Evolutionary conservation across 768 basidiomycete genomes (phyloP).

Genomic region (Butyriboletus loyo): DNA sequence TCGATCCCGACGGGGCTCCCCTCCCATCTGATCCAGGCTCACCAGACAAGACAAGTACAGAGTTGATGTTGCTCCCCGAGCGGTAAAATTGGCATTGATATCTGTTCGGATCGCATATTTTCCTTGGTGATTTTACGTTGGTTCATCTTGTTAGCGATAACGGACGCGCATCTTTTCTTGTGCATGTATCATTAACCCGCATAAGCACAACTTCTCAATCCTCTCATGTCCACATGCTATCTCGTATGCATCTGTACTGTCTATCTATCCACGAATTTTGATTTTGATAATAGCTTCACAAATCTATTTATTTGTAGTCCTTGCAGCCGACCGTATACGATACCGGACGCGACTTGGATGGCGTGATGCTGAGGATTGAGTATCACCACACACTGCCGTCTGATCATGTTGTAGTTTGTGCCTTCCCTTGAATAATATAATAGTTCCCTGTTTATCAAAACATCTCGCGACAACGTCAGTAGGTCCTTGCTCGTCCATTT

Average conservation of each 20-base stretch:
- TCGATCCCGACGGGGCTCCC: conserved; percentile 46
- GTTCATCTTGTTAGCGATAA: conserved; percentile 15
- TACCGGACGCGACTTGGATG: not conserved
- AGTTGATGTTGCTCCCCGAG: conserved; percentile 43
- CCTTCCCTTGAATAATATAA: no score
- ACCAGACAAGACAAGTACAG: conserved; percentile 40
- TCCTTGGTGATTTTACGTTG: conserved; percentile 1
- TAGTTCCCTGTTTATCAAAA: not conserved
- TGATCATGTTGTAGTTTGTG: not conserved
- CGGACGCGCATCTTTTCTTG: conserved; percentile 17
- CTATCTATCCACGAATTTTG: conserved; percentile 9
- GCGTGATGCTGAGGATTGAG: not conserved
- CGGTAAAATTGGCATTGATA: conserved; percentile 30
- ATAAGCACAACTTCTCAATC: conserved; percentile 7
- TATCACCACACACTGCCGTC: not conserved
- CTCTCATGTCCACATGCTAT: conserved; percentile 4
- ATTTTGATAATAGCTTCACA: not conserved
- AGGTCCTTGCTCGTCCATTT: no score
- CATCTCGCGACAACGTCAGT: not conserved
- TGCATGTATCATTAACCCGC: conserved; percentile 17
- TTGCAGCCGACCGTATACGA: not conserved
- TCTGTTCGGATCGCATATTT: not conserved
- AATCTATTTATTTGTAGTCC: not conserved
- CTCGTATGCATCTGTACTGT: conserved; percentile 15
- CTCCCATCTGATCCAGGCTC: conserved; percentile 38